phyloP scores from a whole-genome alignment of 2,329 filamentous ascomycete species.

The Hypomyces perniciosus region DNA sequence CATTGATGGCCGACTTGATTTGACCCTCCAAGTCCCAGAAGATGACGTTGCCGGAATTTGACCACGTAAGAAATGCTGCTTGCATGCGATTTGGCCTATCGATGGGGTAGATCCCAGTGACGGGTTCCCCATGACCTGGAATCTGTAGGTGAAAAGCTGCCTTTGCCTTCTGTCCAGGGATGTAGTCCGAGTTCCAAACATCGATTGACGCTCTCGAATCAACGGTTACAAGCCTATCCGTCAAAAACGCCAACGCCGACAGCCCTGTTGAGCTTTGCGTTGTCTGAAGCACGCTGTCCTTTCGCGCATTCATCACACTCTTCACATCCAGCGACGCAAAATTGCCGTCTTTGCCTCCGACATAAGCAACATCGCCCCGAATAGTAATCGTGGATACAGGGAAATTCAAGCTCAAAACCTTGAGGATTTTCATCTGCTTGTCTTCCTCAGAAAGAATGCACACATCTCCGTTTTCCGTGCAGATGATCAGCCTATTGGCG shows the following conservation, averaged over 20 bases:
- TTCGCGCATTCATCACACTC: conserved; percentile 38
- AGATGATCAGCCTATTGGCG: conserved; percentile 70
- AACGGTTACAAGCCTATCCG: conserved; percentile 64
- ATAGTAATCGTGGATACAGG: conserved; percentile 61
- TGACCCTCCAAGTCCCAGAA: conserved; percentile 76
- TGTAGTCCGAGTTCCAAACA: conserved; percentile 48
- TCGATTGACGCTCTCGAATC: conserved; percentile 72
- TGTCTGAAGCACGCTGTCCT: conserved; percentile 34
- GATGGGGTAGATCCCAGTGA: conserved; percentile 69
- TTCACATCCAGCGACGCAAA: conserved; percentile 49
- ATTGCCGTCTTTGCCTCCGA: conserved; percentile 62
- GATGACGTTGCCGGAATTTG: conserved; percentile 68
- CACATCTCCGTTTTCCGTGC: conserved; percentile 83
- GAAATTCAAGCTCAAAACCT: conserved; percentile 62
- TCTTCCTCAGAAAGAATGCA: conserved; percentile 77
- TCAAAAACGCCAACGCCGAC: conserved; percentile 63
- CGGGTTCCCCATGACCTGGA: conserved; percentile 56
- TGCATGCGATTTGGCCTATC: conserved; percentile 51
- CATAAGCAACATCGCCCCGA: conserved; percentile 52
- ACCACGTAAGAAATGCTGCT: conserved; percentile 85
- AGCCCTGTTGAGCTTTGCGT: conserved; percentile 41
- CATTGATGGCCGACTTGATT: conserved; percentile 56
- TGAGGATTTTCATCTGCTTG: conserved; percentile 63
- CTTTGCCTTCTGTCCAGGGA: conserved; percentile 33
- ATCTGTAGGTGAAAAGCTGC: conserved; percentile 47